These are phyloP conservation scores for Aspergillus sp. DNA, from an alignment of 2,329 filamentous ascomycete species.

Conservation along the genomic window DNA sequence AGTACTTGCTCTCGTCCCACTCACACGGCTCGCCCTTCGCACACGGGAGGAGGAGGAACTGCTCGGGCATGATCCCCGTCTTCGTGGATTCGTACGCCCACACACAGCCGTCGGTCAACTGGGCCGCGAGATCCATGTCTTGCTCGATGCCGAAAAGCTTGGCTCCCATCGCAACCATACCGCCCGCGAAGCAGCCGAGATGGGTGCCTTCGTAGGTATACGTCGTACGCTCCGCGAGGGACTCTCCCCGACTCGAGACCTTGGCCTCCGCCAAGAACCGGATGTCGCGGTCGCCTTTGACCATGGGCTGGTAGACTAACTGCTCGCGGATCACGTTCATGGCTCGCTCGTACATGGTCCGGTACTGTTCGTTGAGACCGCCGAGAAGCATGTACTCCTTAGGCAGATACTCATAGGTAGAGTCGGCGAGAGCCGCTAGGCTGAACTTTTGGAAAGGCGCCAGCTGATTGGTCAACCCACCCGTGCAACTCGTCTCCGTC, in stretches of 20 bases:
- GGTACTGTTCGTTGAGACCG: conserved; percentile 43
- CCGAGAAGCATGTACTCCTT: conserved; percentile 50
- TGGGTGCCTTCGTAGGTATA: conserved; percentile 56
- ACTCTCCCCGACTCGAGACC: conserved; percentile 21
- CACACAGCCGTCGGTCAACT: conserved; percentile 61
- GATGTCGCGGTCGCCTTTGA: conserved; percentile 39
- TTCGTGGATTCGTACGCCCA: conserved; percentile 60
- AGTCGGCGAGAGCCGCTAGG: conserved; percentile 47
- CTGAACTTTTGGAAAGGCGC: conserved; percentile 38
- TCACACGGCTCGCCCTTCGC: conserved; percentile 42
- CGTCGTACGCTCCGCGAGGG: conserved; percentile 13
- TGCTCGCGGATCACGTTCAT: conserved; percentile 39
- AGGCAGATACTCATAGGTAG: conserved; percentile 52
- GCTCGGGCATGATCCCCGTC: conserved; percentile 62
- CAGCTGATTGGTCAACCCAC: conserved; percentile 38
- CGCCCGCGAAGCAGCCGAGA: conserved; percentile 60
- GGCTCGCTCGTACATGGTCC: conserved; percentile 43
- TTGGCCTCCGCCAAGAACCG: conserved; percentile 39
- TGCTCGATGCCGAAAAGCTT: conserved; percentile 55
- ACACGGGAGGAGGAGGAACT: conserved; percentile 55
- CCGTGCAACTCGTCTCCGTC: conserved; percentile 32
- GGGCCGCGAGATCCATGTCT: conserved; percentile 56
- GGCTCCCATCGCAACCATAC: conserved; percentile 62
- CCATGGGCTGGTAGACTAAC: conserved; percentile 48
- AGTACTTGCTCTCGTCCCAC: conserved; percentile 56